Base-by-base conservation (phyloP, 2,329 filamentous ascomycete genomes). In the Hypoxylon sp. region DNA sequence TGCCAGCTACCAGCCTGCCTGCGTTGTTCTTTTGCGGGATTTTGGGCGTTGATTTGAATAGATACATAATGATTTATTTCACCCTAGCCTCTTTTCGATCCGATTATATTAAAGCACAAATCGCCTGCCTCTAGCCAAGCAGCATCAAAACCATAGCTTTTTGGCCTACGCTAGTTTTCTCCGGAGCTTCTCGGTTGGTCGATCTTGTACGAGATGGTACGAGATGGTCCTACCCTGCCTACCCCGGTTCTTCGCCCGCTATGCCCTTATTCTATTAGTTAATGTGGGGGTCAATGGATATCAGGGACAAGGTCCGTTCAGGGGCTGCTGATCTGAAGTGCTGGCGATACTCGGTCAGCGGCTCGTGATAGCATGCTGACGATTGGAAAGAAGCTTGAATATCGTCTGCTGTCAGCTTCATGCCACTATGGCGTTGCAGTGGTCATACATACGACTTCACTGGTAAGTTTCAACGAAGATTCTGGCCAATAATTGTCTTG, bases 141-240 rank as follows among this genome's bases (percentile, higher is more conserved):
- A 19, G 49, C 13, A 49, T 53, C 17, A 36, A 36, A 6, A 30
- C 36, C 41, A n/a, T 50, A 61, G 32, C 51, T 61, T 19, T 53
- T 32, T 49, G 28, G 57, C 19, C 51, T 30, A n/a, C 7, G 45
- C 25, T 46, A 48, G 36, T 63, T 19, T 46, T n/a, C 25, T 30
- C 25, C 10, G 21, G 48, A 48, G 49, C 41, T 38, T 51, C 49
- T 25, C 43, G 25, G 60, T 63, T 66, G 53, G 58, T 30, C 19
- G 28, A 63, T 60, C 53, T 60, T 53, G 49, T 59, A 62, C 62
- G 61, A 65, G 48, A 62, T 51, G 6, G 28, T 30, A 30, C 28
- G 28, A 30, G 28, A 30, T 30, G 28, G 17, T 32, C 41, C 17
- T 59, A 21, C 49, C 48, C 61, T 38, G 21, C 41, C 17, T 59